A percentile compares a stretch with the other conserved stretches of the same genome.
Evolutionary conservation across 441 rosid genomes (phyloP).

Genomic region (Adansonia gregorii): DNA sequence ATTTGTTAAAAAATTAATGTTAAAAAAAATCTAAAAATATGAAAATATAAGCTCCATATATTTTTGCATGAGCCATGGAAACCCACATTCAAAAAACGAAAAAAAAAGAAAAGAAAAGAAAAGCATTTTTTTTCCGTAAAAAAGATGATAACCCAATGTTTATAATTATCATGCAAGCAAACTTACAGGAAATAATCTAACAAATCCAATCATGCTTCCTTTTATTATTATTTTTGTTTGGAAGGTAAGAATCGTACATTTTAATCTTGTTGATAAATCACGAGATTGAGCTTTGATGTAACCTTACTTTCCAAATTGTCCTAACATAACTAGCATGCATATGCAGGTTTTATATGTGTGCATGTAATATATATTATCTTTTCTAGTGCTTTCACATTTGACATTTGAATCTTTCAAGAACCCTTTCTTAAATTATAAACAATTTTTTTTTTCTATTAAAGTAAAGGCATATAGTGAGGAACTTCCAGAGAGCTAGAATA

Average conservation of each 20-base stretch:
- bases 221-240: too few relatives aligned
- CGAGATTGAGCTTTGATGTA: not conserved
- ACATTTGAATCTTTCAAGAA: not conserved
- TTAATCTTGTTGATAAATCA: not conserved
- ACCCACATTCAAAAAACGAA: not conserved
- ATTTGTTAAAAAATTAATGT: too few relatives aligned
- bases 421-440: too few relatives aligned
- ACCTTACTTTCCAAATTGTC: constrained; percentile 3
- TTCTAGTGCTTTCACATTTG: not conserved
- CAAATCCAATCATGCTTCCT: not conserved
- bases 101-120: not conserved
- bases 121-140: not conserved
- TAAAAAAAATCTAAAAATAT: too few relatives aligned
- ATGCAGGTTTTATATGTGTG: not conserved
- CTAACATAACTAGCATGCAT: not conserved
- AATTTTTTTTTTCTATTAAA: too few relatives aligned
- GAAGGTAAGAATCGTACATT: not conserved
- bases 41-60: not conserved
- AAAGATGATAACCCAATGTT: not conserved
- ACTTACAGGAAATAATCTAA: not conserved
- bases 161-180: not conserved
- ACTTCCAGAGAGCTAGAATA: not conserved
- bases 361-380: not conserved
- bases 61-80: too few relatives aligned
- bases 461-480: not conserved